These are phyloP conservation scores for Botrytis fabae DNA, from an alignment of 2,329 filamentous ascomycete genomes.

Conservation along the genomic window DNA sequence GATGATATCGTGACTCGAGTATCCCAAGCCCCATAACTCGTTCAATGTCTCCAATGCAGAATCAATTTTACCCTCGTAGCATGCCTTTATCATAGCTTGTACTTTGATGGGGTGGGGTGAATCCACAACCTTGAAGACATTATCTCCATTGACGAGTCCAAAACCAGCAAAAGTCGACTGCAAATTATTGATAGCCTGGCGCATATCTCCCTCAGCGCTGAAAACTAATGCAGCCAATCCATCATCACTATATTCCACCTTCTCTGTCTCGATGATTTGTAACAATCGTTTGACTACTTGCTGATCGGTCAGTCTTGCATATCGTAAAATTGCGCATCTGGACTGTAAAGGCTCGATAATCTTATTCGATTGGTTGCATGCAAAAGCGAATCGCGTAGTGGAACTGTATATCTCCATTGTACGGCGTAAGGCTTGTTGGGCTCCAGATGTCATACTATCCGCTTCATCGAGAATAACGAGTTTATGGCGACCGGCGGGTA, in stretches of 20 bases:
- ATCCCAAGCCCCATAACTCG: conserved; percentile 91
- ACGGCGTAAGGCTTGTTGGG: conserved; percentile 88
- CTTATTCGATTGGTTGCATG: conserved; percentile 98
- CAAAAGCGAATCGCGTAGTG: conserved; percentile 95
- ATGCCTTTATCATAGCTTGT: conserved; percentile 97
- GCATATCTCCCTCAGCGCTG: conserved; percentile 96
- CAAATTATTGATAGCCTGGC: conserved; percentile 97
- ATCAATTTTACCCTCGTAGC: conserved; percentile 89
- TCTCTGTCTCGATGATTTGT: conserved; percentile 91
- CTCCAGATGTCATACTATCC: conserved; percentile 96
- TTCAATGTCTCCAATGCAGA: conserved; percentile 81
- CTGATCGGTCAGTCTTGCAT: conserved; percentile 85
- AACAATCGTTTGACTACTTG: conserved; percentile 88
- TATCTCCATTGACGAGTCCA: conserved; percentile 94
- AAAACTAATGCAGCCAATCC: conserved; percentile 95
- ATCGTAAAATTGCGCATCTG: conserved; percentile 91
- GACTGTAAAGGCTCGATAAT: conserved; percentile 99
- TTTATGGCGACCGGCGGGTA: conserved; percentile 89
- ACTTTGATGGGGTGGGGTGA: conserved; percentile 97
- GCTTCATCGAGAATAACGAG: conserved; percentile 97
- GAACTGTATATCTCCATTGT: conserved; percentile 99
- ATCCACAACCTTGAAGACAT: conserved; percentile 97
- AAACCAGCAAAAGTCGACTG: conserved; percentile 93
- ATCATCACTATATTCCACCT: conserved; percentile 88
- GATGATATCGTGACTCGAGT: conserved; percentile 98